phyloP scores from a whole-genome alignment of 2,329 filamentous ascomycete genomes.

The Fusarium zealandicum region DNA sequence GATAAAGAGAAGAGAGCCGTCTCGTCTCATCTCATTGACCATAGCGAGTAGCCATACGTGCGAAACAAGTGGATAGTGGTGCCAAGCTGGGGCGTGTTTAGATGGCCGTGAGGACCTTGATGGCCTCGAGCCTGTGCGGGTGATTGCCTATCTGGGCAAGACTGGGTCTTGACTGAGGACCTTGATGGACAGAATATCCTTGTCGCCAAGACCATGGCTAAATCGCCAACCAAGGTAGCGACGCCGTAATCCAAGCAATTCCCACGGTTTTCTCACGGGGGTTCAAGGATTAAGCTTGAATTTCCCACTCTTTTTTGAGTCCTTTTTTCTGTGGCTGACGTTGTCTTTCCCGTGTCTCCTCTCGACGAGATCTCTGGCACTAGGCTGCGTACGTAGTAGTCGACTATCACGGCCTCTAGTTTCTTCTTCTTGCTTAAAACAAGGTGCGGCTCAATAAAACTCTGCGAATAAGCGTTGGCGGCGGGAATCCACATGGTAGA shows the following conservation, averaged over 20 bases:
- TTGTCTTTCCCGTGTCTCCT: neutral
- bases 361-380: neutral
- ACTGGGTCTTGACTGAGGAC: conserved; percentile 20
- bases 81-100: conserved; percentile 15
- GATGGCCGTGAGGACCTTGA: conserved; percentile 30
- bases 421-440: neutral
- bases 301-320: neutral
- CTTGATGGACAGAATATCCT: conserved; percentile 33
- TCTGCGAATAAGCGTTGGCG: neutral
- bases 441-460: conserved; percentile 23
- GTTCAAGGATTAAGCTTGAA: conserved; percentile 3
- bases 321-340: neutral
- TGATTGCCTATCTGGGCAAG: conserved; percentile 25
- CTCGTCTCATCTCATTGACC: conserved; percentile 1
- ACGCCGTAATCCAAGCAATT: conserved; percentile 11
- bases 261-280: neutral
- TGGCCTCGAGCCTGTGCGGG: conserved; percentile 24
- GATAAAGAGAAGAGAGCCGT: neutral
- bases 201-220: conserved; percentile 26
- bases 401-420: no score
- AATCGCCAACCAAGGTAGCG: neutral
- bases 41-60: conserved; percentile 9
- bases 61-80: conserved; percentile 24
- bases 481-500: conserved; percentile 7
- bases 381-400: no score